Base-by-base conservation (phyloP, 768 basidiomycete genomes). In the Mycena albidolilacea region DNA sequence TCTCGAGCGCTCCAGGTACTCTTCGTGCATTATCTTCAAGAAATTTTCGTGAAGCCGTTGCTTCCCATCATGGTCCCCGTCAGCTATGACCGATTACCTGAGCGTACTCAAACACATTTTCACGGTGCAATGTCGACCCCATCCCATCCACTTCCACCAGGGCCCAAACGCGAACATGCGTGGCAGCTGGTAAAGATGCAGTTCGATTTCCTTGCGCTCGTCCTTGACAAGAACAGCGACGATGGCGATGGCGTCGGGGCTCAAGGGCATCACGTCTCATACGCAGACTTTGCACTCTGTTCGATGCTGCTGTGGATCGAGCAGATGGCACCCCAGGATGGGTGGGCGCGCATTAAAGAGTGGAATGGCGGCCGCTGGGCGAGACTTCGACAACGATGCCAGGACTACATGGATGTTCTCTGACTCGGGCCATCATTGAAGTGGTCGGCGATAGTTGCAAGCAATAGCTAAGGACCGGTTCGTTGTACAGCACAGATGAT, bases 31-130 rank as follows among this genome's bases (percentile, higher is more conserved):
- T 90, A 90, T 78, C 84, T 94, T 66, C 88, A 92, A 69, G 90
- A 93, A 35, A 83, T 90, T 6, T 89, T 94, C 76, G 86, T 85
- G 19, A 90, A 90, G 77, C 92, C 92, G 0, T 85, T 94, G 15
- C 84, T 93, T 19, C 88, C 89, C 2, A 91, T 94, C 77, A 89
- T 94, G 87, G 83, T 93, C 0, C 93, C 93, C 1, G 79, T 92
- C 55, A 91, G 88, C 68, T 90, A 93, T 73, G 88, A 89, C 50
- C 86, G 88, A 5, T 82, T 94, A 6, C 89, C 90, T 1, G 84
- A 87, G 69, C 87, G 86, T 59, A 87, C 86, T 52, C 90, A 90
- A 76, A 80, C 82, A 7, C 87, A 91, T 75, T 88, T 91, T 79
- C 81, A 81, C 19, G 71, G 79, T 37, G 72, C 37, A 44, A 64